phyloP scores from a whole-genome alignment of 1,284 basidiomycete species.

The Leccinum pachyderme region DNA sequence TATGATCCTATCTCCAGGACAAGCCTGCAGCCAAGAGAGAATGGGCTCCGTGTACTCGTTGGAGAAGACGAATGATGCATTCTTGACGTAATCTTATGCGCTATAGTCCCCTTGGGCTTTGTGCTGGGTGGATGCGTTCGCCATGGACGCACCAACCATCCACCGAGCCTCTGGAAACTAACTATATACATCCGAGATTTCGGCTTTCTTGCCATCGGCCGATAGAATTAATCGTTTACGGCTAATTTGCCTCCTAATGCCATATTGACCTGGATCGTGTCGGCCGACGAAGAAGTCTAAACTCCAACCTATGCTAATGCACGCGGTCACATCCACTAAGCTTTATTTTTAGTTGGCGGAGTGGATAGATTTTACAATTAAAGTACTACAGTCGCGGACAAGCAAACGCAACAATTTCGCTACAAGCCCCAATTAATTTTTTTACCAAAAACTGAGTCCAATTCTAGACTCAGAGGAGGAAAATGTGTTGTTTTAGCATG shows the following conservation, averaged over 20 bases:
- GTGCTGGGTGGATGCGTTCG: neutral
- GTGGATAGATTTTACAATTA: no score
- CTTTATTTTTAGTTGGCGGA: no score
- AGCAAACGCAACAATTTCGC: no score
- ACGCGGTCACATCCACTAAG: no score
- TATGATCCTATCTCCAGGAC: slow-evolving; percentile 66
- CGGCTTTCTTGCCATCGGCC: slow-evolving; percentile 24
- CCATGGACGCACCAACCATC: slow-evolving; percentile 9
- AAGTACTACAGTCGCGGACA: no score
- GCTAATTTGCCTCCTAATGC: neutral
- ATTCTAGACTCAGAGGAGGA: no score
- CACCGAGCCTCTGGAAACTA: neutral
- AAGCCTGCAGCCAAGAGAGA: slow-evolving; percentile 57
- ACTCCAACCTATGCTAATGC: neutral
- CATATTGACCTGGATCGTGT: neutral
- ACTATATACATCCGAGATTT: slow-evolving; percentile 14
- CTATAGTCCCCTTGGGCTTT: slow-evolving; percentile 39
- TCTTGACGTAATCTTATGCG: slow-evolving; percentile 55
- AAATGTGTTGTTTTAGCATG: no score
- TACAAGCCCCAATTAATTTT: no score
- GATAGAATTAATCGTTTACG: slow-evolving; percentile 4
- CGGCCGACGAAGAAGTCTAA: slow-evolving; percentile 22
- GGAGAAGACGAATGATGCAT: slow-evolving; percentile 74
- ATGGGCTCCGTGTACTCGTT: slow-evolving; percentile 60
- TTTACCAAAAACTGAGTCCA: no score